These are phyloP conservation scores for Annulohypoxylon maeteangense DNA, from an alignment of 495 filamentous ascomycete species.

Conservation along the genomic window DNA sequence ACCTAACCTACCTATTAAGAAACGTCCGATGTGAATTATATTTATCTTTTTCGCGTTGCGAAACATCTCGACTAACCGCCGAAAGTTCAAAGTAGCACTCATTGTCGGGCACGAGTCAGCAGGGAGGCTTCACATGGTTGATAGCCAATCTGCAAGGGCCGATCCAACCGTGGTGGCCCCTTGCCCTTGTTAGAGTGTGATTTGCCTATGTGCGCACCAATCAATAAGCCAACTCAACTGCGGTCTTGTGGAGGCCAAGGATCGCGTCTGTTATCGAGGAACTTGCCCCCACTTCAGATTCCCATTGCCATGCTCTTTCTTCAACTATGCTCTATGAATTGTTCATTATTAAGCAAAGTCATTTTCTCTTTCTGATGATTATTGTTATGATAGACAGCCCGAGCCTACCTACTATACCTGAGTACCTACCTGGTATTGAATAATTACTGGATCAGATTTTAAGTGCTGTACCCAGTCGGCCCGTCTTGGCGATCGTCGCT, in stretches of 20 bases:
- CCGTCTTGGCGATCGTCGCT: constrained; percentile 30
- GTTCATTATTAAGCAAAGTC: background rate
- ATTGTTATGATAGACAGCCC: too few species aligned
- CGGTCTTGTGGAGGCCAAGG: background rate
- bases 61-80: background rate
- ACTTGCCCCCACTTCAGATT: background rate
- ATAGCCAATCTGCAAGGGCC: background rate
- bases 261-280: background rate
- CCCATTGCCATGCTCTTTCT: background rate
- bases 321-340: background rate
- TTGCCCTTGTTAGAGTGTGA: constrained; percentile 2
- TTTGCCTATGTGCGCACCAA: background rate
- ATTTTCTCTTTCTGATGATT: background rate
- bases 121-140: background rate
- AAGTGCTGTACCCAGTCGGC: constrained; percentile 27
- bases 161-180: background rate
- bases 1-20: too few species aligned
- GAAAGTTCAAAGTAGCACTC: background rate
- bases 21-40: too few species aligned
- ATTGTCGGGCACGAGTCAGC: background rate
- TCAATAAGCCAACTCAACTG: background rate
- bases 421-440: background rate
- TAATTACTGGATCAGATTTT: constrained; percentile 1
- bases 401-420: too few species aligned
- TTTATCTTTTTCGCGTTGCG: background rate